A percentile compares a stretch with the other conserved stretches of the same genome.
Conservation (phyloP, 2,329 filamentous ascomycete species). For the Cladosporium sp. region DNA sequence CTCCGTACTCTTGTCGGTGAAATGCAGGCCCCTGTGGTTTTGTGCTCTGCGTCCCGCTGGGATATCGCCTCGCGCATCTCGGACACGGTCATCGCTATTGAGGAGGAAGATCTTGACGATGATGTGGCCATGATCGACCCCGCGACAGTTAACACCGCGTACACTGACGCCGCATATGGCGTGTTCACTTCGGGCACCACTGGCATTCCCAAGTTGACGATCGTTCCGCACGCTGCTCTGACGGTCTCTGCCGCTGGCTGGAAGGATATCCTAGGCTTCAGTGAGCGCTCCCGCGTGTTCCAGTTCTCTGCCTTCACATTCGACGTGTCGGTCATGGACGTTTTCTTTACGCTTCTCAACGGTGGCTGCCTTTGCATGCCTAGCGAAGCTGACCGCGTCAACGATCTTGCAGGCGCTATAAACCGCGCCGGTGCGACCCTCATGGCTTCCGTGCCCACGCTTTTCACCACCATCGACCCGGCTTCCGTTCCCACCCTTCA, state of each 20-base stretch:
- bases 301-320: constrained; percentile 46
- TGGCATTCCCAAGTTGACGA: constrained; percentile 15
- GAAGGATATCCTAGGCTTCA: constrained; percentile 12
- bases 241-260: constrained; percentile 3
- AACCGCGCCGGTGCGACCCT: constrained; percentile 37
- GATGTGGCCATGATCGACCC: constrained; percentile 40
- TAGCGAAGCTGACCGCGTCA: constrained; percentile 43
- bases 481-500: constrained; percentile 38
- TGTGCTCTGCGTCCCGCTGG: background rate
- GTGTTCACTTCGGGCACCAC: constrained; percentile 24
- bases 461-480: constrained; percentile 39
- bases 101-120: background rate
- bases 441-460: constrained; percentile 43
- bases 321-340: constrained; percentile 38
- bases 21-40: constrained; percentile 2
- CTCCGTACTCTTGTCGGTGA: constrained; percentile 1
- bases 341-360: constrained; percentile 34
- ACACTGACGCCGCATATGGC: constrained; percentile 11
- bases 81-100: background rate
- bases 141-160: background rate
- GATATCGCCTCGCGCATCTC: background rate
- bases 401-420: constrained; percentile 43
- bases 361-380: constrained; percentile 49
- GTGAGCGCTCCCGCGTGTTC: constrained; percentile 50
- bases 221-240: constrained; percentile 2